Evolutionary conservation across 1,284 basidiomycete genomes (phyloP).

Genomic region (Sporisorium reilianum): DNA sequence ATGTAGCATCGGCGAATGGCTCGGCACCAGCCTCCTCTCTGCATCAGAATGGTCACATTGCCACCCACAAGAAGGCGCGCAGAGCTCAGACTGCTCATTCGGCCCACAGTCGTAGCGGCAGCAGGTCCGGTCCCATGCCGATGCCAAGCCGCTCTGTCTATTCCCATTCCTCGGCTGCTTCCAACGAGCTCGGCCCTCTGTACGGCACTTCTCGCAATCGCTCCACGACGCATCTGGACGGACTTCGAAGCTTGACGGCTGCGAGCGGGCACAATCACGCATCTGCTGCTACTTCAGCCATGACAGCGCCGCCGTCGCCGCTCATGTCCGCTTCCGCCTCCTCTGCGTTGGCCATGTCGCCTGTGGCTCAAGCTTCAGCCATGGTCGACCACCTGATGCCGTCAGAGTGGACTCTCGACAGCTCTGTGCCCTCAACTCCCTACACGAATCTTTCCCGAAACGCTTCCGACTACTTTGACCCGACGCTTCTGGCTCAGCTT

Average conservation of each 20-base stretch:
- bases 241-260: slow-evolving; percentile 15
- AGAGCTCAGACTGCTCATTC: slow-evolving; percentile 20
- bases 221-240: slow-evolving; percentile 39
- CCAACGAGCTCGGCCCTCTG: slow-evolving; percentile 18
- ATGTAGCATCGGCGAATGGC: not conserved
- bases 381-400: slow-evolving; percentile 24
- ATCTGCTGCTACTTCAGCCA: slow-evolving; percentile 5
- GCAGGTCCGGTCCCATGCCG: slow-evolving; percentile 21
- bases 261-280: slow-evolving; percentile 14
- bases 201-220: slow-evolving; percentile 35
- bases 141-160: slow-evolving; percentile 8
- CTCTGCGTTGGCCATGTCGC: slow-evolving; percentile 35
- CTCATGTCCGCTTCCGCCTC: slow-evolving; percentile 25
- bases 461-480: slow-evolving; percentile 46
- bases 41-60: slow-evolving; percentile 15
- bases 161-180: not conserved
- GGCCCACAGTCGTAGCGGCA: slow-evolving; percentile 20
- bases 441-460: slow-evolving; percentile 21
- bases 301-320: slow-evolving; percentile 33
- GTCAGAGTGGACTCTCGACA: slow-evolving; percentile 32
- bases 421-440: slow-evolving; percentile 29
- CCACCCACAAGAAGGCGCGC: slow-evolving; percentile 11
- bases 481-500: slow-evolving; percentile 31
- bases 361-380: slow-evolving; percentile 23
- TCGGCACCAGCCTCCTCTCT: slow-evolving; percentile 4